Evolutionary conservation across 345 rosid genomes (phyloP).

Genomic region (Carallia pectinifolia): DNA sequence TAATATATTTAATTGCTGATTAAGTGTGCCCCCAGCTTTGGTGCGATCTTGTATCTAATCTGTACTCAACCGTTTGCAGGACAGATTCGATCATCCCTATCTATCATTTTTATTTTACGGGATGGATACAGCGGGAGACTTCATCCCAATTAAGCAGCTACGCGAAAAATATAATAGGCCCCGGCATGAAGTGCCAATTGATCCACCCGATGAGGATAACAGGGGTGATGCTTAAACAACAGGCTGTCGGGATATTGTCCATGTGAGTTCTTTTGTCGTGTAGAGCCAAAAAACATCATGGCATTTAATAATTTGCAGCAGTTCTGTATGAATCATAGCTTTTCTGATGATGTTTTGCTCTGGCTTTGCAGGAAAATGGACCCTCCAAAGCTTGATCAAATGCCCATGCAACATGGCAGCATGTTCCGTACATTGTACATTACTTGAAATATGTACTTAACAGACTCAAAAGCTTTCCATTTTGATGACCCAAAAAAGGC

Average conservation of each 20-base stretch:
- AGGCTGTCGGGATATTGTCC: not conserved
- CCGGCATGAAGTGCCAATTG: conserved; percentile 64
- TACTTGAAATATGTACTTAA: not conserved
- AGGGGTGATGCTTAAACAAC: conserved; percentile 24
- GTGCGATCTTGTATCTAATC: not conserved
- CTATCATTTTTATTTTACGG: conserved; percentile 80
- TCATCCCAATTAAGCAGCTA: conserved; percentile 86
- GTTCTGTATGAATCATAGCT: not conserved
- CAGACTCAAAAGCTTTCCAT: no score
- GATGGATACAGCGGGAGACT: conserved; percentile 78
- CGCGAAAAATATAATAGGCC: conserved; percentile 79
- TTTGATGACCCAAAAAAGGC: no score
- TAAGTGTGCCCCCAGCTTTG: not conserved
- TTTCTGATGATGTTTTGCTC: not conserved
- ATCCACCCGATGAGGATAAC: conserved; percentile 53
- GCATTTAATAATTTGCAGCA: not conserved
- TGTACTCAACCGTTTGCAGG: conserved; percentile 45
- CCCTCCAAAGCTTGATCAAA: not conserved
- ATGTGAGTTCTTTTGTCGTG: not conserved
- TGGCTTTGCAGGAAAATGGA: not conserved
- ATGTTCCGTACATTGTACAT: not conserved
- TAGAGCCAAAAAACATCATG: not conserved
- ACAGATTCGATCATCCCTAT: conserved; percentile 87
- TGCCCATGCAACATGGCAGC: not conserved
- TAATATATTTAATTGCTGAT: not conserved